Evolutionary conservation across 352 stramenopile genomes (phyloP).

Genomic region (Pythium phragmiticola): DNA sequence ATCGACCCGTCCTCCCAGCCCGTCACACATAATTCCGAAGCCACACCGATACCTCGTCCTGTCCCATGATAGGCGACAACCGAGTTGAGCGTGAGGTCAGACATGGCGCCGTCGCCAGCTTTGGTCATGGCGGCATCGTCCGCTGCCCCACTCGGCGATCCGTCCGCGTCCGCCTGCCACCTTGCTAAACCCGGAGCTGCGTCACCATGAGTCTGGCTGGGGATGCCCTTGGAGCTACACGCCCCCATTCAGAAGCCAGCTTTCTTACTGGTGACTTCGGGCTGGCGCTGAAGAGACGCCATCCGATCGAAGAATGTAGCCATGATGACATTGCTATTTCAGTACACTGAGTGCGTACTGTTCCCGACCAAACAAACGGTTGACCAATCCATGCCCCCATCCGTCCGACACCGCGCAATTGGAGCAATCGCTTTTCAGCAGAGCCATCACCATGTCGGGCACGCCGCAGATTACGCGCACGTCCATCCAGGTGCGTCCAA

Average conservation of each 20-base stretch:
- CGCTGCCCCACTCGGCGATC: neutral
- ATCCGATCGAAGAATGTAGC: constrained; percentile 10
- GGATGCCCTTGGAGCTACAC: constrained; percentile 37
- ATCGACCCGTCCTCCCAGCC: constrained; percentile 81
- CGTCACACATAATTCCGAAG: constrained; percentile 35
- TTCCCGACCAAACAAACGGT: constrained; percentile 21
- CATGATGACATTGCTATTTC: constrained; percentile 7
- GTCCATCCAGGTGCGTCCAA: constrained; percentile 53
- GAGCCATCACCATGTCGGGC: constrained; percentile 20
- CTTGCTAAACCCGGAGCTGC: constrained; percentile 32
- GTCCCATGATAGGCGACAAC: constrained; percentile 37
- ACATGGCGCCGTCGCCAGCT: neutral
- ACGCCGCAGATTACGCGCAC: constrained; percentile 72
- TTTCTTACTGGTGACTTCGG: neutral
- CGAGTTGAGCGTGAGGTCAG: constrained; percentile 46
- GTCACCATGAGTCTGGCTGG: constrained; percentile 17
- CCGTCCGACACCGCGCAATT: neutral
- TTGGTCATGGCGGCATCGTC: neutral
- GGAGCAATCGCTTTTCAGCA: neutral
- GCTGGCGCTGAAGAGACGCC: neutral
- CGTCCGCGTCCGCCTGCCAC: constrained; percentile 45
- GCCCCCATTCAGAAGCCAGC: constrained; percentile 39
- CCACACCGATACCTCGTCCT: neutral
- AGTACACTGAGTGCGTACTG: constrained; percentile 14
- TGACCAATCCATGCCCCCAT: neutral